phyloP scores from a whole-genome alignment of 352 stramenopile species.

The Aphanomyces euteiches region DNA sequence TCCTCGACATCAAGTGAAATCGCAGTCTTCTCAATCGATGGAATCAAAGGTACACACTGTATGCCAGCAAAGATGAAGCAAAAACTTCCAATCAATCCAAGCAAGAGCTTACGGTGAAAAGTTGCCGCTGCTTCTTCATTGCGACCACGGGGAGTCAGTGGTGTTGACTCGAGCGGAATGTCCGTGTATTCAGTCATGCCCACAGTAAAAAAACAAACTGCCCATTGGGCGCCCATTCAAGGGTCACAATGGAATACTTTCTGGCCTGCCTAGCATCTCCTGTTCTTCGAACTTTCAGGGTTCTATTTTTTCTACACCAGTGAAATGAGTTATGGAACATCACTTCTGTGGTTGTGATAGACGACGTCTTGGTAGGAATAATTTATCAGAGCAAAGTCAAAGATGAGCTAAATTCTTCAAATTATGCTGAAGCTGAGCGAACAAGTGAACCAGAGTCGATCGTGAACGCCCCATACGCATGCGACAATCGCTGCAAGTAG shows the following conservation, averaged over 20 bases:
- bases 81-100: background rate
- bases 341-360: too few species aligned
- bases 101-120: background rate
- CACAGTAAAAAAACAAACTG: background rate
- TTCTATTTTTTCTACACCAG: too few species aligned
- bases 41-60: slow-evolving; percentile 35
- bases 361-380: too few species aligned
- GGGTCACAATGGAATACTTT: too few species aligned
- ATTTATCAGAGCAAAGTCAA: too few species aligned
- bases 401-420: too few species aligned
- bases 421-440: background rate
- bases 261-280: too few species aligned
- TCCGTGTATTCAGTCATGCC: background rate
- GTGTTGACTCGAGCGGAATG: slow-evolving; percentile 9
- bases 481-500: slow-evolving; percentile 48
- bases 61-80: slow-evolving; percentile 46
- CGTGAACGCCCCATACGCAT: slow-evolving; percentile 30
- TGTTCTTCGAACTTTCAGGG: too few species aligned
- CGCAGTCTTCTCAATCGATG: slow-evolving; percentile 31
- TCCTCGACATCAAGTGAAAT: background rate
- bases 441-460: slow-evolving; percentile 8
- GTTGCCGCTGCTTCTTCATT: background rate
- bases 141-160: background rate
- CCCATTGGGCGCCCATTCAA: background rate
- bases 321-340: too few species aligned